Percentiles rank a stretch among this genome's conserved stretches.
Conservation (phyloP, 192 early-diverging fungal genomes). For the Mortierella alpina region DNA sequence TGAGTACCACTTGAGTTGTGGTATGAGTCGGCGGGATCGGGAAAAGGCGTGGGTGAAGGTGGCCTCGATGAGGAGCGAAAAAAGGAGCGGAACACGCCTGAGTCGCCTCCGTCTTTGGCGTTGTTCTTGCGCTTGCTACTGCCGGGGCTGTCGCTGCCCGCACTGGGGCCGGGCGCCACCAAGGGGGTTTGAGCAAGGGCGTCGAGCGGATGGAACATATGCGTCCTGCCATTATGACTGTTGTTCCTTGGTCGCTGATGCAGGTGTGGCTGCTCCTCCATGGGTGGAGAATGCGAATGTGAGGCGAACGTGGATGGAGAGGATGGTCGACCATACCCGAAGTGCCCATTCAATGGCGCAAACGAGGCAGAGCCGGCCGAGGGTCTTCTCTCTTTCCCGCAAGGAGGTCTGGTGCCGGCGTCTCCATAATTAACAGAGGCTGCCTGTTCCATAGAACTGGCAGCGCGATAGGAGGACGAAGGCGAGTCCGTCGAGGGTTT, state of each 20-base stretch:
- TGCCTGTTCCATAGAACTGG: neutral
- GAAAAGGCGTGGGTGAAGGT: conserved; percentile 24
- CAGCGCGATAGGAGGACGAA: too few species aligned
- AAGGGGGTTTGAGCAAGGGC: conserved; percentile 14
- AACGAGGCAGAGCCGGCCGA: conserved; percentile 28
- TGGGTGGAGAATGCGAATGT: neutral
- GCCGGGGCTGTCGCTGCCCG: neutral
- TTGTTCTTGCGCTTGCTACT: conserved; percentile 14
- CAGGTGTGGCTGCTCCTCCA: conserved; percentile 7
- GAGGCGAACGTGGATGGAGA: neutral
- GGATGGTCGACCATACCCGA: neutral
- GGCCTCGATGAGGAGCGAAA: conserved; percentile 44
- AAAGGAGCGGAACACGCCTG: conserved; percentile 31
- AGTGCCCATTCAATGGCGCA: neutral
- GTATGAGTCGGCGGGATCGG: conserved; percentile 16
- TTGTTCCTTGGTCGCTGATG: conserved; percentile 14
- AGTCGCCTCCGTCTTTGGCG: conserved; percentile 25
- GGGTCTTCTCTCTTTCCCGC: conserved; percentile 19
- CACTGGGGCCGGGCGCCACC: neutral
- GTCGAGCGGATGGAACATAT: conserved; percentile 27
- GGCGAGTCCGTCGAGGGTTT: conserved; percentile 5
- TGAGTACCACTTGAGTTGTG: conserved; percentile 2
- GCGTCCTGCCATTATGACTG: conserved; percentile 25
- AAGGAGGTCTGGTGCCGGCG: neutral
- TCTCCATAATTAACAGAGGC: neutral